Percentiles rank a stretch among this genome's conserved stretches.
phyloP scores from a whole-genome alignment of 2,329 filamentous ascomycete species.

The Daldinia eschscholtzii region DNA sequence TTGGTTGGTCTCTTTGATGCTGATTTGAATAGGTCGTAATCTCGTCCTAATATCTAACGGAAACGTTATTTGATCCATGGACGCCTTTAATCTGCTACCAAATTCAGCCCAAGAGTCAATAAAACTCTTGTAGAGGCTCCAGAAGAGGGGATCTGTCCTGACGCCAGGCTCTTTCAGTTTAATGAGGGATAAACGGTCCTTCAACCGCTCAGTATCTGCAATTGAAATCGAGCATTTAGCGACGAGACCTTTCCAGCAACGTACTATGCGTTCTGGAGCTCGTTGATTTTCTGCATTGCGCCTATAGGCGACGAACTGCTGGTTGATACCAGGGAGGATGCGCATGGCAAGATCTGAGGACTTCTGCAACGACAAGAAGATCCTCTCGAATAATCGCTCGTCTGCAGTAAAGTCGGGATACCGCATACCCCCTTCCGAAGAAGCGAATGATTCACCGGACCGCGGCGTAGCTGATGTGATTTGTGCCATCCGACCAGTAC shows the following conservation, averaged over 20 bases:
- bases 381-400: conserved; percentile 83
- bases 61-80: conserved; percentile 64
- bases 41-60: conserved; percentile 77
- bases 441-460: conserved; percentile 83
- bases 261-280: conserved; percentile 69
- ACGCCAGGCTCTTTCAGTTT: conserved; percentile 87
- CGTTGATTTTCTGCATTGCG: conserved; percentile 72
- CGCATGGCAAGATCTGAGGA: conserved; percentile 80
- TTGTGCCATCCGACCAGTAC: conserved; percentile 63
- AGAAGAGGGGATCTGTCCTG: conserved; percentile 72
- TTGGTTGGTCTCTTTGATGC: conserved; percentile 82
- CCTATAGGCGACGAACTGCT: conserved; percentile 74
- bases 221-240: conserved; percentile 78
- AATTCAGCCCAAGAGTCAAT: conserved; percentile 78
- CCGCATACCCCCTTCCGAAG: conserved; percentile 63
- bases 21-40: conserved; percentile 84
- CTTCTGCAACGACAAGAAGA: conserved; percentile 80
- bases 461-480: conserved; percentile 77
- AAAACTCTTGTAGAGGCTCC: conserved; percentile 80
- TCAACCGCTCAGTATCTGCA: conserved; percentile 79
- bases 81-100: conserved; percentile 69
- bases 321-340: conserved; percentile 76
- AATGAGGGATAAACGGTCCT: conserved; percentile 79
- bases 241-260: conserved; percentile 78
- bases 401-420: conserved; percentile 78